A percentile compares a stretch with the other conserved stretches of the same genome.
Evolutionary conservation across 176 grass and related monocot species (phyloP).

Genomic region (Cocos nucifera): DNA sequence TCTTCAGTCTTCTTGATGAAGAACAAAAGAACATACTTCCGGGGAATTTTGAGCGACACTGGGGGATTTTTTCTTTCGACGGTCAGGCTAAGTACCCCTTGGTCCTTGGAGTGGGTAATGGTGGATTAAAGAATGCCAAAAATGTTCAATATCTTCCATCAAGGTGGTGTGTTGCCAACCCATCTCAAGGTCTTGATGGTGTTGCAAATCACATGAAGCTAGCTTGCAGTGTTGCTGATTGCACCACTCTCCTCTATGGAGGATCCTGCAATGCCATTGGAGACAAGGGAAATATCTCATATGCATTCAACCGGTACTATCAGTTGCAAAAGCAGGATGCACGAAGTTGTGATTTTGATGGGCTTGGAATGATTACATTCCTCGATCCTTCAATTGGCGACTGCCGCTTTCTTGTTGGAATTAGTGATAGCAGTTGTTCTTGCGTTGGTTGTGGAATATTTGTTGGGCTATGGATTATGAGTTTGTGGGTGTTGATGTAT

Average conservation of each 20-base stretch:
- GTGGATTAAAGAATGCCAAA: conserved; percentile 64
- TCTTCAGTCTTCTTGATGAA: conserved; percentile 86
- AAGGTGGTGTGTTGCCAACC: conserved; percentile 75
- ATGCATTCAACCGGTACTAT: conserved; percentile 97
- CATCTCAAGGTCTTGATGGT: conserved; percentile 26
- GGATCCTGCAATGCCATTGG: conserved; percentile 80
- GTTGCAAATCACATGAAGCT: conserved; percentile 71
- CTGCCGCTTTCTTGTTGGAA: conserved; percentile 77
- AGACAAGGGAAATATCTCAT: conserved; percentile 71
- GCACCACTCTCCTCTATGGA: conserved; percentile 66
- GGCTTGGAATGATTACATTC: conserved; percentile 74
- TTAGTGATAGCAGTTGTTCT: conserved; percentile 42
- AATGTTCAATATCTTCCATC: conserved; percentile 74
- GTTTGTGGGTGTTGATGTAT: conserved; percentile 54
- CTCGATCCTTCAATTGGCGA: conserved; percentile 70
- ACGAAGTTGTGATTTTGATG: conserved; percentile 68
- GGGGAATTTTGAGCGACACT: conserved; percentile 88
- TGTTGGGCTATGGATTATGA: conserved; percentile 37
- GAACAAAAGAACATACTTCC: conserved; percentile 68
- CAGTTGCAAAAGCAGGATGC: conserved; percentile 81
- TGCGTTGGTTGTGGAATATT: conserved; percentile 26
- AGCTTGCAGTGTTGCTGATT: conserved; percentile 68
- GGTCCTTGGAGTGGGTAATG: conserved; percentile 63
- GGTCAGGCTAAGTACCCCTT: conserved; percentile 89
- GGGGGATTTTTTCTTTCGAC: conserved; percentile 92